phyloP scores from a whole-genome alignment of 2,329 filamentous ascomycete genomes.

The Blastomyces gilchristii region DNA sequence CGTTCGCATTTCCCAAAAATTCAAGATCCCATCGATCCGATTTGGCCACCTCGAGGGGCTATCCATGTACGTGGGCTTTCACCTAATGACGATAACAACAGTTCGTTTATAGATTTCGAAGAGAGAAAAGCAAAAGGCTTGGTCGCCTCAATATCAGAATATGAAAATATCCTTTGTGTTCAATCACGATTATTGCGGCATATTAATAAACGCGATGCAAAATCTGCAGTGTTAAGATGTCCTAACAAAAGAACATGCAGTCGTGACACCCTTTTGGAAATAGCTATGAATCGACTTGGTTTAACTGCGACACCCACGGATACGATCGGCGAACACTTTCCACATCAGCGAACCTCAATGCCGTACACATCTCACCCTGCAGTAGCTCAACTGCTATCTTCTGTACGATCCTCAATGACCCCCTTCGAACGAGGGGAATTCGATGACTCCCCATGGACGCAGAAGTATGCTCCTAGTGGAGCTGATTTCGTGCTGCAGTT shows the following conservation, averaged over 20 bases:
- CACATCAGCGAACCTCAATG: neutral
- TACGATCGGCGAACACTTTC: neutral
- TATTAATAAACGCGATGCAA: neutral
- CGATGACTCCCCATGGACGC: conserved; percentile 62
- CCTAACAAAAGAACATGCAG: neutral
- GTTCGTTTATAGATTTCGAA: conserved; percentile 13
- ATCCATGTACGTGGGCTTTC: conserved; percentile 43
- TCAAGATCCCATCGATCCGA: conserved; percentile 25
- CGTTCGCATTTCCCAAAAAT: conserved; percentile 2
- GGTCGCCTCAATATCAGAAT: conserved; percentile 23
- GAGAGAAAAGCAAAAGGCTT: conserved; percentile 32
- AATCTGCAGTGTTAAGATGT: neutral
- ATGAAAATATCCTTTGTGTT: conserved; percentile 26
- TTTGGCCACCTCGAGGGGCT: conserved; percentile 32
- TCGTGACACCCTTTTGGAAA: neutral
- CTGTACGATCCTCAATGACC: conserved; percentile 54
- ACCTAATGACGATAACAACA: neutral
- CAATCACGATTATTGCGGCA: conserved; percentile 12
- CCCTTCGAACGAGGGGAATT: conserved; percentile 72
- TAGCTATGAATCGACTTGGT: conserved; percentile 4
- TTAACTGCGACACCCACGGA: neutral
- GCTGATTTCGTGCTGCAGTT: conserved; percentile 66
- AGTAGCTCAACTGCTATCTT: conserved; percentile 48
- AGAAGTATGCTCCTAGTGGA: conserved; percentile 69
- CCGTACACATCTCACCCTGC: conserved; percentile 44